Evolutionary conservation across 106 monocot species (phyloP).

Genomic region (Apostasia ramifera): DNA sequence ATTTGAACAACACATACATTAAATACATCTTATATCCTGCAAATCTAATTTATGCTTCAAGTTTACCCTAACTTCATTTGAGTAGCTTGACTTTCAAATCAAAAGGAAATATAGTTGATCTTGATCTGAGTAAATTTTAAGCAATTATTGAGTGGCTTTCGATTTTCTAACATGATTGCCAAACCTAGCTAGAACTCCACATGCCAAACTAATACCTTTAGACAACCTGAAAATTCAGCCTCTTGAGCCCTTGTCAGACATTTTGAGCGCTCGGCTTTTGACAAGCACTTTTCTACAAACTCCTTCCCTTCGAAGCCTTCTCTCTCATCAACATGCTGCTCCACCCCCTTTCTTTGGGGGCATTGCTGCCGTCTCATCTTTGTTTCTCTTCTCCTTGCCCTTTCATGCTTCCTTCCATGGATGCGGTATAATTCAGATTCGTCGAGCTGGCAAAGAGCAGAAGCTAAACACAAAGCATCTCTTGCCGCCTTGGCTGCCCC

Average conservation of each 20-base stretch:
- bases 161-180: too few relatives aligned
- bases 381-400: neutral
- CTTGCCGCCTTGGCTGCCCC: constrained; percentile 15
- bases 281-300: constrained; percentile 6
- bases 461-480: constrained; percentile 18
- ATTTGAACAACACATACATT: too few relatives aligned
- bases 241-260: constrained; percentile 41
- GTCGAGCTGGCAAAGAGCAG: constrained; percentile 2
- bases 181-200: too few relatives aligned
- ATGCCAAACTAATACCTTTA: constrained; percentile 12
- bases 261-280: constrained; percentile 17
- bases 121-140: too few relatives aligned
- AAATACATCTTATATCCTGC: too few relatives aligned
- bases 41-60: too few relatives aligned
- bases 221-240: constrained; percentile 43
- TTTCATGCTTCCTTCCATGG: neutral
- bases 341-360: constrained; percentile 14
- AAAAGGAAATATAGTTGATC: too few relatives aligned
- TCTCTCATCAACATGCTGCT: neutral
- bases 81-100: too few relatives aligned
- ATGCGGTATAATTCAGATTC: neutral
- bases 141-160: too few relatives aligned
- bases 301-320: neutral
- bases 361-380: constrained; percentile 13
- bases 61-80: too few relatives aligned